Base-by-base conservation (phyloP, 2,329 filamentous ascomycete species). In the Daldinia eschscholtzii region DNA sequence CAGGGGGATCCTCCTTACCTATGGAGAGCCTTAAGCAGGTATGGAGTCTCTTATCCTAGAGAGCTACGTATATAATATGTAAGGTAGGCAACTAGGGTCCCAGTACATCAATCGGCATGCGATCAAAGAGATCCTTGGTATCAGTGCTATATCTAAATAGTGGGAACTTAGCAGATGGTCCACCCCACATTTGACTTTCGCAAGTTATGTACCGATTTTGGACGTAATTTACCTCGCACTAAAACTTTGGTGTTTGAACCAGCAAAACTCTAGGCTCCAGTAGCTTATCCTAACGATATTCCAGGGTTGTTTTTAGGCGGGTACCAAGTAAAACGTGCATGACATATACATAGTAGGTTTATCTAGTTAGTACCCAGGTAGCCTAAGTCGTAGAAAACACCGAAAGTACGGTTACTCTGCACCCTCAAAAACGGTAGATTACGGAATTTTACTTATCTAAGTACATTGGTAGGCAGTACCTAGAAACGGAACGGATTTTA, bases 51-150 rank as follows among this genome's bases (percentile, higher is more conserved):
- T 37, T 39, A 23, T 23, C 20, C 20, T 23, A 23, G 20, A 23
- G 20, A 35, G 10, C 7, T 35, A 35, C 10, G 33, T 33, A 33
- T 33, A 33, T 23, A 33, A 33, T 33, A 33, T 33, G 30, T 33
- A 33, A 33, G 30, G 30, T 58, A 59, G 61, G 46, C 15, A 33
- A 52, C 46, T 52, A 52, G 57, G 65, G 39, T 57, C 56, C 60
- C 42, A 37, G 59, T 37, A 63, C 30, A 52, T 52, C 33, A 10
- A 30, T 55, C 65, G 30, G 52, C 62, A 50, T 48, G 46, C 68
- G 63, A 66, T 69, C 48, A 57, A 56, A 58, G 56, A 71, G 69
- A 71, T 71, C 66, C 69, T 69, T 64, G 69, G 66, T 71, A 65
- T 65, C 68, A 68, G 30, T 66, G 52, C 65, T 60, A 35, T 35